A percentile compares a stretch with the other conserved stretches of the same genome.
These are phyloP conservation scores for Candida coquimbonensis DNA, from an alignment of 805 yeast species.

Conservation along the genomic window DNA sequence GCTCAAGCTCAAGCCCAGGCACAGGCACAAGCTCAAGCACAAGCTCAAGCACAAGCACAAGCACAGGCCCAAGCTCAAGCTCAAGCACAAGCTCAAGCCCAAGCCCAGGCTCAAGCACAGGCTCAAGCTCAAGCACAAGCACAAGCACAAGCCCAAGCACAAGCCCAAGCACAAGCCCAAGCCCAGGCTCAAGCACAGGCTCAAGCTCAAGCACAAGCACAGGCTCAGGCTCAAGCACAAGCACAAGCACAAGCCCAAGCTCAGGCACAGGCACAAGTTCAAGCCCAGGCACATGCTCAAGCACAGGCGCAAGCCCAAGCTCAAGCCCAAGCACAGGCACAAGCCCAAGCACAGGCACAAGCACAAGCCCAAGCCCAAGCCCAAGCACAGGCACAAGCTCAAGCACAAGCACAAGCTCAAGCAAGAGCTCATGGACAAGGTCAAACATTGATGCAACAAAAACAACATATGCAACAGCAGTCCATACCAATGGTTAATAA, in stretches of 20 bases:
- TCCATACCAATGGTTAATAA: constrained; percentile 2
- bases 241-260: neutral
- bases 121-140: constrained; percentile 2
- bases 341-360: constrained; percentile 2
- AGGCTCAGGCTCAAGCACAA: neutral
- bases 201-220: too few species aligned
- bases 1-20: constrained; percentile 6
- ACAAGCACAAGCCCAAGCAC: constrained; percentile 1
- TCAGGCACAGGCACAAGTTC: neutral
- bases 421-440: neutral
- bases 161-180: neutral
- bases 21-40: constrained; percentile 10
- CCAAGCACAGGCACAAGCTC: neutral
- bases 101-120: neutral
- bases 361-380: constrained; percentile 9
- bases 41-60: constrained; percentile 6
- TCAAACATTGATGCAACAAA: neutral
- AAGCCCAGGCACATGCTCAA: too few species aligned
- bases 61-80: neutral
- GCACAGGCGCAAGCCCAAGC: too few species aligned
- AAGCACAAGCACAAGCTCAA: neutral
- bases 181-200: neutral
- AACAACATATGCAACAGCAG: constrained; percentile 3
- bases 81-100: too few species aligned
- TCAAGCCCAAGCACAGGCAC: neutral